These are phyloP conservation scores for Rubroboletus pulcherrimus DNA, from an alignment of 768 basidiomycete genomes.

Conservation along the genomic window DNA sequence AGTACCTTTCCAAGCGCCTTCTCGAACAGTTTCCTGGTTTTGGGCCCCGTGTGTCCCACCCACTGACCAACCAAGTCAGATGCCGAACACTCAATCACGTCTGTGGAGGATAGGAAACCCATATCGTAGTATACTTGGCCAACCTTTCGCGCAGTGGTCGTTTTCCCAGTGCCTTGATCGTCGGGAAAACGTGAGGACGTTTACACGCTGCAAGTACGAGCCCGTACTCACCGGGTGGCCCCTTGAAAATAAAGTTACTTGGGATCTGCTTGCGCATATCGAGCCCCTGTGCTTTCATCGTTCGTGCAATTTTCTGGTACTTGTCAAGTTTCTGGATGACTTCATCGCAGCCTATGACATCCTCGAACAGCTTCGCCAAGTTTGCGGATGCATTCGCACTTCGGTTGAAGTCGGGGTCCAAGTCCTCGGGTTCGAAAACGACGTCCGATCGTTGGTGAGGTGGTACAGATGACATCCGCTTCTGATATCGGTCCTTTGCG, in stretches of 20 bases:
- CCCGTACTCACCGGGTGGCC: constrained; percentile 54
- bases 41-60: constrained; percentile 70
- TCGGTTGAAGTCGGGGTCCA: constrained; percentile 61
- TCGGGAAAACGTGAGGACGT: not conserved
- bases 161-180: constrained; percentile 56
- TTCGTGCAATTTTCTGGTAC: constrained; percentile 49
- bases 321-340: constrained; percentile 45
- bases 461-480: constrained; percentile 32
- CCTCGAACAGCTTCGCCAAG: constrained; percentile 54
- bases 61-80: constrained; percentile 68
- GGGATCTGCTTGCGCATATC: constrained; percentile 54
- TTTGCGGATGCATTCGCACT: constrained; percentile 44
- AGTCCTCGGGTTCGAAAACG: constrained; percentile 46
- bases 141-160: constrained; percentile 58
- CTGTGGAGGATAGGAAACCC: constrained; percentile 47
- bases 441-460: constrained; percentile 21
- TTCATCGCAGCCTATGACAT: constrained; percentile 58
- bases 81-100: constrained; percentile 68
- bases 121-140: constrained; percentile 63
- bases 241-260: constrained; percentile 66
- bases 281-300: constrained; percentile 38
- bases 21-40: constrained; percentile 55
- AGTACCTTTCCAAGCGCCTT: constrained; percentile 65
- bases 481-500: constrained; percentile 48
- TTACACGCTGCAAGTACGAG: too few relatives aligned